Conservation (phyloP, 768 basidiomycete species). For the Cyathus striatus region DNA sequence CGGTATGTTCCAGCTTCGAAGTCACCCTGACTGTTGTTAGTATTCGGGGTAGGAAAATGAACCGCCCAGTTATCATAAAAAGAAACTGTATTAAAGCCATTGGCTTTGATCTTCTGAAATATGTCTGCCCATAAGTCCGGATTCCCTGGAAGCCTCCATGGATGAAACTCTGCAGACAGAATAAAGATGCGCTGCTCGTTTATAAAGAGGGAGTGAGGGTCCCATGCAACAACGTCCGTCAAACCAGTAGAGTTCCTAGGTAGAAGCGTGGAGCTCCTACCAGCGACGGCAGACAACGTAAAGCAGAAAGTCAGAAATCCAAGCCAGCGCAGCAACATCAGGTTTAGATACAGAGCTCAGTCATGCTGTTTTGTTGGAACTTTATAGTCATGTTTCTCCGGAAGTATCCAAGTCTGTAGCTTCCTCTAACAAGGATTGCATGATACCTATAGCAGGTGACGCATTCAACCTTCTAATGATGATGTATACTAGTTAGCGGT, state of each 20-base stretch:
- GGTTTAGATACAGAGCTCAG: background rate
- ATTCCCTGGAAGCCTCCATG: slow-evolving; percentile 50
- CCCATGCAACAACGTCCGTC: slow-evolving; percentile 51
- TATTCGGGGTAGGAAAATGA: slow-evolving; percentile 42
- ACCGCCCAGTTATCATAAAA: slow-evolving; percentile 59
- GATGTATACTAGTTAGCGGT: too few species aligned
- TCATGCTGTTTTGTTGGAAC: too few species aligned
- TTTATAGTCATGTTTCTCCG: too few species aligned
- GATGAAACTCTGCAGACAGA: slow-evolving; percentile 58
- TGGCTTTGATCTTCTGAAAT: slow-evolving; percentile 58
- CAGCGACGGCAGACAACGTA: background rate
- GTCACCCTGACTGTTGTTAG: slow-evolving; percentile 39
- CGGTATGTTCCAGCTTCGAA: slow-evolving; percentile 45
- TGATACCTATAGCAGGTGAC: too few species aligned
- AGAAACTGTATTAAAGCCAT: slow-evolving; percentile 58
- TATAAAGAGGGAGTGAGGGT: slow-evolving; percentile 53
- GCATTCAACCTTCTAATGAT: too few species aligned
- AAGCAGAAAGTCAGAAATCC: background rate
- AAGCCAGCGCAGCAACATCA: background rate
- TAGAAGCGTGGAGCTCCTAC: background rate
- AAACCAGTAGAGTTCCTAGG: slow-evolving; percentile 32
- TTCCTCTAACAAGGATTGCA: too few species aligned
- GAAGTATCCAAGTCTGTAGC: too few species aligned
- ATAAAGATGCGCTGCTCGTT: slow-evolving; percentile 53
- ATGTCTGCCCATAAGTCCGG: slow-evolving; percentile 54